Conservation (phyloP, 805 yeast genomes). For the Kuraishia floccosa region DNA sequence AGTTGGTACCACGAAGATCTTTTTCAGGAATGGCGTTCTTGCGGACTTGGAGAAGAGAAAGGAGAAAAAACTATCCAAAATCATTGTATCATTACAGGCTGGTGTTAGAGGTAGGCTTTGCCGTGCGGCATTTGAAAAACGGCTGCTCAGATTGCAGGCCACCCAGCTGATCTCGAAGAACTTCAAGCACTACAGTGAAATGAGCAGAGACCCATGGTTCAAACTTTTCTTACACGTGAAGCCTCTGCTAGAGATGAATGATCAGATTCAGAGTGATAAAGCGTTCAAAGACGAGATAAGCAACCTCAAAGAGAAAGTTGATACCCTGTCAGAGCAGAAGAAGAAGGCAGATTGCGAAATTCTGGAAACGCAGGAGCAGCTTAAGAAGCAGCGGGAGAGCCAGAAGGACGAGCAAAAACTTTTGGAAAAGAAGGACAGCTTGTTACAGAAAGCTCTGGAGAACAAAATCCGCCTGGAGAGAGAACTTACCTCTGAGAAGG, state of each 20-base stretch:
- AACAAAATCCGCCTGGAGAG: too few relatives aligned
- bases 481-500: too few relatives aligned
- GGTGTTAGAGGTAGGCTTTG: constrained; percentile 50
- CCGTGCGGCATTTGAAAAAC: constrained; percentile 33
- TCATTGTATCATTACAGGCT: constrained; percentile 55
- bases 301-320: constrained; percentile 40
- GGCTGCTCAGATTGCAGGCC: constrained; percentile 56
- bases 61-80: constrained; percentile 45
- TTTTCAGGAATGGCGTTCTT: constrained; percentile 67
- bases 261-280: constrained; percentile 32
- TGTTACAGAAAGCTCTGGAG: too few relatives aligned
- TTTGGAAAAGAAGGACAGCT: too few relatives aligned
- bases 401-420: too few relatives aligned
- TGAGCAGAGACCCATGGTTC: constrained; percentile 68
- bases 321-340: constrained; percentile 27
- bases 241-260: constrained; percentile 28
- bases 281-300: constrained; percentile 15
- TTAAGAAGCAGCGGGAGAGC: too few relatives aligned
- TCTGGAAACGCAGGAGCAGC: constrained; percentile 19
- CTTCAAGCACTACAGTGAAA: constrained; percentile 36
- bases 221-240: constrained; percentile 56
- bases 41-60: constrained; percentile 72
- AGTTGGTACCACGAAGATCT: constrained; percentile 62
- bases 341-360: constrained; percentile 17
- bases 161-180: constrained; percentile 57